Conservation (phyloP, 805 yeast genomes). For the Metschnikowia hibisci region DNA sequence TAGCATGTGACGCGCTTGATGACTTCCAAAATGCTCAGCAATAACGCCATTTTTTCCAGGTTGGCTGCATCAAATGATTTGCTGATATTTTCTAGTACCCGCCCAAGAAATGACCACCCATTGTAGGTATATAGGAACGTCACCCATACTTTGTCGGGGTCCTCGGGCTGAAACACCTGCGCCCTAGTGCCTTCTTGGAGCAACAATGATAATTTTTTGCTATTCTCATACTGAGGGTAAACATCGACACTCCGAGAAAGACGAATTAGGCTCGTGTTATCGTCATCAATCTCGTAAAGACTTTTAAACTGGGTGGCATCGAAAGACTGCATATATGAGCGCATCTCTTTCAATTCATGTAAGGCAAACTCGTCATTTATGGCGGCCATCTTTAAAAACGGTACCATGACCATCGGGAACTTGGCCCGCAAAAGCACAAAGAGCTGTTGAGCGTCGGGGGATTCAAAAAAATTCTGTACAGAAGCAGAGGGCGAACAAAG, state of each 20-base stretch:
- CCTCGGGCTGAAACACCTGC: slow-evolving; percentile 53
- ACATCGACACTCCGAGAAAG: slow-evolving; percentile 47
- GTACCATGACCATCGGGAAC: slow-evolving; percentile 61
- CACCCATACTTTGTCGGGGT: slow-evolving; percentile 39
- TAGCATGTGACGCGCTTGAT: slow-evolving; percentile 45
- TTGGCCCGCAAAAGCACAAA: slow-evolving; percentile 63
- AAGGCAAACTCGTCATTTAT: slow-evolving; percentile 66
- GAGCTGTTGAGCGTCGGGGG: slow-evolving; percentile 40
- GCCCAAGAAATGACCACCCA: slow-evolving; percentile 86
- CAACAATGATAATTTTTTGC: slow-evolving; percentile 41
- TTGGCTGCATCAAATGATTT: slow-evolving; percentile 35
- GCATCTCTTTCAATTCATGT: slow-evolving; percentile 53
- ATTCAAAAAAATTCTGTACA: slow-evolving; percentile 43
- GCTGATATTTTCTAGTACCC: slow-evolving; percentile 64
- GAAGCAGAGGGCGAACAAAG: slow-evolving; percentile 44
- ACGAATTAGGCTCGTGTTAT: slow-evolving; percentile 50
- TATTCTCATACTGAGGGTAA: slow-evolving; percentile 55
- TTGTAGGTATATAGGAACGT: slow-evolving; percentile 70
- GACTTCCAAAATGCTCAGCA: slow-evolving; percentile 43
- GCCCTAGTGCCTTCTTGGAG: slow-evolving; percentile 59
- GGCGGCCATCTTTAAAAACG: slow-evolving; percentile 58
- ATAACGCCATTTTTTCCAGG: slow-evolving; percentile 35
- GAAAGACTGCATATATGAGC: slow-evolving; percentile 56
- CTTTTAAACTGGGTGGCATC: slow-evolving; percentile 35
- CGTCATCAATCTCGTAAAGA: slow-evolving; percentile 47